Conservation (phyloP, 257 asterid genomes). For the Ehretia macrophylla region DNA sequence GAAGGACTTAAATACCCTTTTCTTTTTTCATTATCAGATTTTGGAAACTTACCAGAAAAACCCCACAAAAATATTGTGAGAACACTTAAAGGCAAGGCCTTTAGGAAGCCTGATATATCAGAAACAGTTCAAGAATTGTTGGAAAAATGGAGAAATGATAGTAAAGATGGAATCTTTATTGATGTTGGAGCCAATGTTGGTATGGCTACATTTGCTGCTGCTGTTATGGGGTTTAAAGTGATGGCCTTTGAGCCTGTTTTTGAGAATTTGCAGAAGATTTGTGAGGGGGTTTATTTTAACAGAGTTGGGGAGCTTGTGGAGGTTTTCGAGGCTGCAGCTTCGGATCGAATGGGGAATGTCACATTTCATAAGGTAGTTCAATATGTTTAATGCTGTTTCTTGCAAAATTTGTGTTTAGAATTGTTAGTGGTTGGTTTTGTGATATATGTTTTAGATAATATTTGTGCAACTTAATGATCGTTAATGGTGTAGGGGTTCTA, state of each 20-base stretch:
- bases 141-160: conserved; percentile 44
- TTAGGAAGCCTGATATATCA: conserved; percentile 84
- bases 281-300: conserved; percentile 88
- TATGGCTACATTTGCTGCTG: conserved; percentile 95
- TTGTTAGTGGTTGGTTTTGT: no score
- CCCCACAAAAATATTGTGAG: conserved; percentile 94
- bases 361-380: conserved; percentile 80
- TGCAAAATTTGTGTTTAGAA: no score
- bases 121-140: conserved; percentile 75
- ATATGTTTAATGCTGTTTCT: no score
- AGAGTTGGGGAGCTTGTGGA: conserved; percentile 66
- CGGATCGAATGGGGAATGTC: conserved; percentile 72
- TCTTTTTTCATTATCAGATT: conserved; percentile 81
- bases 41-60: conserved; percentile 78
- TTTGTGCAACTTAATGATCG: no score
- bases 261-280: conserved; percentile 92
- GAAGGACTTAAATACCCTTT: conserved; percentile 94
- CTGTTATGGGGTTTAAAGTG: conserved; percentile 92
- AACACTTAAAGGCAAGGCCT: conserved; percentile 81
- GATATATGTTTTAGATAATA: background rate
- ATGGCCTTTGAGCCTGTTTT: conserved; percentile 95
- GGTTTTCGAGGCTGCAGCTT: conserved; percentile 80
- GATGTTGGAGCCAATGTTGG: conserved; percentile 99
- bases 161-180: conserved; percentile 53
- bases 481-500: no score